Base-by-base conservation (phyloP, 129 eudicot species). In the Cynara cardunculus region DNA sequence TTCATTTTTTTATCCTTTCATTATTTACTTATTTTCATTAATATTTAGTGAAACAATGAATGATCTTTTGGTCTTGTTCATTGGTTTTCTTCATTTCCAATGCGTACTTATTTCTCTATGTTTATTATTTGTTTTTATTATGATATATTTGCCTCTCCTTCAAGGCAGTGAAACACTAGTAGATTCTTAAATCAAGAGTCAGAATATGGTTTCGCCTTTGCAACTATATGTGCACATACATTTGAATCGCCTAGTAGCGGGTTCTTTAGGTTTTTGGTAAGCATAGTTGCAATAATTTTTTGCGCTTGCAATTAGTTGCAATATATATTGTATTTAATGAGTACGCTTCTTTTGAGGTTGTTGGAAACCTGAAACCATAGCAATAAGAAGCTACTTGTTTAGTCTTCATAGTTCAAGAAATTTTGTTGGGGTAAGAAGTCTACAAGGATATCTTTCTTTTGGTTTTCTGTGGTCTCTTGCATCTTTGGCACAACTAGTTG, bases 261-360 rank as follows among this genome's bases (percentile, higher is more conserved):
- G 75, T 25, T 70, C 75, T 78, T 78, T 78, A 78, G 69, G 68
- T 68, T 27, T 37, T 41, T 44, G 68, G 30, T 68, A 41, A 78
- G 82, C 69, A 41, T 41, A 30, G 34, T 73, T 19, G 56, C 69
- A 46, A 31, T 70, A 79, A 4, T 28, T 44, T 44, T 49, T 53
- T 56, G 65, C 8, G 2, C 22, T 18, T 56, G 65, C 65, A 18
- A 56, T 56, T 56, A n/a, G 25, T 56, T 56, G 65, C 65, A 56
- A 4, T 18, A 56, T 18, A 56, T 18, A 19, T 10, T 56, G 65
- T 19, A 56, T 56, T 49, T 49, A 49, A 49, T 49, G 22, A 46
- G 62, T 16, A 49, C 0, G 62, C 21, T 49, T 49, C 62, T 49
- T 49, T 49, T 49, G 62, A 49, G 62, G n/a, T 49, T 49, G 62